Base-by-base conservation (phyloP, 495 filamentous ascomycete genomes). In the Trichocladium antarcticum region DNA sequence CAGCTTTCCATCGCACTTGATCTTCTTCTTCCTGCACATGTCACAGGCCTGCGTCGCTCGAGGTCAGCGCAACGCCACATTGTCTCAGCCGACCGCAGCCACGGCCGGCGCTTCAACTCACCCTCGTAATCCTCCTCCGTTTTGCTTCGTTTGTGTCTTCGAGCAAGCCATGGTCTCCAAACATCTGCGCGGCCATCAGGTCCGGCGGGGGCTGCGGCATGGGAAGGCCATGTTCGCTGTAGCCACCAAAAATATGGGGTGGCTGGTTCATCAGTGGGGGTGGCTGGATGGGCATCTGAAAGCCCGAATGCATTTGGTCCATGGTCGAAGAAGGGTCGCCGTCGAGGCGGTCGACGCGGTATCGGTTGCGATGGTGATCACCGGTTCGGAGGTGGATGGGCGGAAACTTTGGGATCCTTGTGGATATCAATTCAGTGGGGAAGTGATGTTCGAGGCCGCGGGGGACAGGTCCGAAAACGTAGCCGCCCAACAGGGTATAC, bases 21-120 rank as follows among this genome's bases (percentile, higher is more conserved):
- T 97, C 77, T 98, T 98, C 74, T 97, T 98, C 71, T 95, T 96
- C 54, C 92, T 80, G 62, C 92, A 98, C 90, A 96, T 95, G 62
- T 98, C 92, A 73, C 92, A 98, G 42, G 92, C 92, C 86, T 90
- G 63, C 34, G 49, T 16, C 32, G 20, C 32, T 27, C 31, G 40
- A 49, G 50, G 58, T 68, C 49, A 65, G 59, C 56, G 17, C 12
- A 27, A 44, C 45, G 43, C 50, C 16, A 12, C 19, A 7, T 32
- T 35, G 19, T 21, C 21, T 34, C 1, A 48, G 35, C 8, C 14
- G 24, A 21, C 31, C 1, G 32, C 24, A 27, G 8, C 24, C 12
- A 37, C 15, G 2, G 40, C 24, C 14, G 27, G 6, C 24, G 15
- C 29, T 41, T 14, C n/a, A 20, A 63, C 65, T 72, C 71, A 89